phyloP scores from a whole-genome alignment of 2,329 filamentous ascomycete genomes.

The Fusarium nelsonii region DNA sequence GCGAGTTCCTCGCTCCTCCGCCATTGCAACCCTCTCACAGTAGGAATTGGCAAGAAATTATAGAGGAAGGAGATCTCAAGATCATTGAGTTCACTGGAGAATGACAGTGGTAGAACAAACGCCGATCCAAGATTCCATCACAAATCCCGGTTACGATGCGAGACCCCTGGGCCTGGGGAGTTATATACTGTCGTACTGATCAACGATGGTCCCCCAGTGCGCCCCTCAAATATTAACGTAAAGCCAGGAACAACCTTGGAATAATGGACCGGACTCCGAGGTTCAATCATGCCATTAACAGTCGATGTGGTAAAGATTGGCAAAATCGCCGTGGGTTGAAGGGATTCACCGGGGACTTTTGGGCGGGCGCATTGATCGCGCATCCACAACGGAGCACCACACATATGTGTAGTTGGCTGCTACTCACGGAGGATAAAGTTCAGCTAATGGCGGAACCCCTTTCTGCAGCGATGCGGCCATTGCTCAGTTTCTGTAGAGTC shows the following conservation, averaged over 20 bases:
- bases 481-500: background rate
- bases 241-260: slow-evolving; percentile 7
- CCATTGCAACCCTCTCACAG: slow-evolving; percentile 1
- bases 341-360: background rate
- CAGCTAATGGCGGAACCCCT: slow-evolving; percentile 8
- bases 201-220: background rate
- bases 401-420: background rate
- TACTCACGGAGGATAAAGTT: background rate
- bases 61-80: background rate
- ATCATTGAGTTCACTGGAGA: slow-evolving; percentile 2
- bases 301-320: slow-evolving; percentile 31
- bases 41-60: background rate
- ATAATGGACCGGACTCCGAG: background rate
- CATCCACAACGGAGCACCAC: background rate
- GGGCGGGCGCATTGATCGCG: slow-evolving; percentile 15
- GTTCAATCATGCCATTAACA: slow-evolving; percentile 27
- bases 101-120: background rate
- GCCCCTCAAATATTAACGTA: background rate
- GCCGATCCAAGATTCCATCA: slow-evolving; percentile 27
- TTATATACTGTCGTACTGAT: slow-evolving; percentile 27
- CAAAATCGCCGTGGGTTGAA: slow-evolving; percentile 13
- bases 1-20: slow-evolving; percentile 46
- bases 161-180: slow-evolving; percentile 4
- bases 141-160: slow-evolving; percentile 16
- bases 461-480: slow-evolving; percentile 5